Base-by-base conservation (phyloP, 1,284 basidiomycete genomes). In the Laetiporus sulphureus region DNA sequence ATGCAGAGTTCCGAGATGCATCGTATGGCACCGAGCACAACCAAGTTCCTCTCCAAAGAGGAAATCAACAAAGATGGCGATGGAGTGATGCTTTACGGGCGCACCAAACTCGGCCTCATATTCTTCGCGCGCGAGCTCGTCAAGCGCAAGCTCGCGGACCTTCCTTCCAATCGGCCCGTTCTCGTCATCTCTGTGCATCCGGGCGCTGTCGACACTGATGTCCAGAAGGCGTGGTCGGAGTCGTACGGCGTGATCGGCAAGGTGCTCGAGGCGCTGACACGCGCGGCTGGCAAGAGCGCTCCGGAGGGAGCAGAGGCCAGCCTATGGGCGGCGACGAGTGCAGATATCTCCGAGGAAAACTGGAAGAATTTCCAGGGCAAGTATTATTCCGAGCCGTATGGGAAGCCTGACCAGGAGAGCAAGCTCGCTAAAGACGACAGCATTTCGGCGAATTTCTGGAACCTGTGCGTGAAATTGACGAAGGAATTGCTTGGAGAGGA, bases 1-100 rank as follows among this genome's bases (percentile, higher is more conserved):
- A 55, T 56, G 54, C 58, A 60, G 40, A 57, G 53, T 19, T 60
- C 60, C 6, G 58, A 59, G 51, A 44, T 59, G 50, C 60, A 62
- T 36, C 47, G 53, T 3, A 30, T 56, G 27, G 49, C 56, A 2
- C 54, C 55, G 1, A 50, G 36, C 11, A 47, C 43, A 25, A 48
- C 50, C 13, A 50, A 48, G 27, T 62, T 62, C 42, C n/a, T 39
- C 3, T 56, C 53, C 5, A 62, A 60, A 42, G 57, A 57, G 13
- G 60, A 62, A 42, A 56, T 62, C 44, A 57, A 59, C 31, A 16
- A 54, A 23, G 40, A 56, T 11, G 45, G 45, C 3, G 59, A 59
- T 38, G 57, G 57, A 3, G 33, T 46, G 5, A 48, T 44, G 36
- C 47, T 61, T 55, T 61, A 61, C 34, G 55, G 55, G 2, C 56